These are phyloP conservation scores for Stachybotrys chartarum DNA, from an alignment of 2,329 filamentous ascomycete species.

Conservation along the genomic window DNA sequence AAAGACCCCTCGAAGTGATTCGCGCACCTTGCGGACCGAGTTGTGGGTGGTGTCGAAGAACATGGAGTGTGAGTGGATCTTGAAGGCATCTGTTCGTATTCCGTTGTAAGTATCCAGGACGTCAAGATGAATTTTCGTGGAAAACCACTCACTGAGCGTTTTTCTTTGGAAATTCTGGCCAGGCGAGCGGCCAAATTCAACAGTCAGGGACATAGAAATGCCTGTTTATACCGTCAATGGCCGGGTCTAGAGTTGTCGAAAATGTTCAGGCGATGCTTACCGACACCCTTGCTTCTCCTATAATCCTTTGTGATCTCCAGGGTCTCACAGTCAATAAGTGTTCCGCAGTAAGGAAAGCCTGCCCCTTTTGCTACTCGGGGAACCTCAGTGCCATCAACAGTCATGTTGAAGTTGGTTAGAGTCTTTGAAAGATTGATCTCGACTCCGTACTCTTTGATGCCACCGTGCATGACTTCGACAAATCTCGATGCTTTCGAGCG, in stretches of 20 bases:
- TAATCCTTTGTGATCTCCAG: constrained; percentile 68
- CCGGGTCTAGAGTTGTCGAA: background rate
- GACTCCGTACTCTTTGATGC: constrained; percentile 74
- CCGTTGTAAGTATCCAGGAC: background rate
- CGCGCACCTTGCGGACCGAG: constrained; percentile 56
- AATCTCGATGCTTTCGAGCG: constrained; percentile 62
- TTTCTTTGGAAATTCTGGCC: constrained; percentile 78
- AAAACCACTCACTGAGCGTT: constrained; percentile 50
- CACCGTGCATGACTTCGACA: constrained; percentile 71
- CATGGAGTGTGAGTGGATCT: constrained; percentile 78
- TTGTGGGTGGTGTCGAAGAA: constrained; percentile 79
- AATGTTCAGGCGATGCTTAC: constrained; percentile 29
- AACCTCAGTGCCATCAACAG: constrained; percentile 45
- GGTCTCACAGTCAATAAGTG: constrained; percentile 64
- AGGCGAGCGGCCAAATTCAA: constrained; percentile 65
- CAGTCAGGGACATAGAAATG: constrained; percentile 66
- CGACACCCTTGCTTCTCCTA: constrained; percentile 39
- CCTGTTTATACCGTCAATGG: constrained; percentile 8
- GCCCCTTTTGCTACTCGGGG: constrained; percentile 31
- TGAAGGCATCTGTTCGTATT: constrained; percentile 51
- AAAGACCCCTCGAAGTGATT: constrained; percentile 72
- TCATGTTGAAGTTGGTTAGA: constrained; percentile 72
- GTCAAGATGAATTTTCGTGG: background rate
- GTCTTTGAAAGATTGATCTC: constrained; percentile 71
- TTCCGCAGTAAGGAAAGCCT: constrained; percentile 85